Conservation (phyloP, 2,329 filamentous ascomycete species). For the Verticillium isaacii region DNA sequence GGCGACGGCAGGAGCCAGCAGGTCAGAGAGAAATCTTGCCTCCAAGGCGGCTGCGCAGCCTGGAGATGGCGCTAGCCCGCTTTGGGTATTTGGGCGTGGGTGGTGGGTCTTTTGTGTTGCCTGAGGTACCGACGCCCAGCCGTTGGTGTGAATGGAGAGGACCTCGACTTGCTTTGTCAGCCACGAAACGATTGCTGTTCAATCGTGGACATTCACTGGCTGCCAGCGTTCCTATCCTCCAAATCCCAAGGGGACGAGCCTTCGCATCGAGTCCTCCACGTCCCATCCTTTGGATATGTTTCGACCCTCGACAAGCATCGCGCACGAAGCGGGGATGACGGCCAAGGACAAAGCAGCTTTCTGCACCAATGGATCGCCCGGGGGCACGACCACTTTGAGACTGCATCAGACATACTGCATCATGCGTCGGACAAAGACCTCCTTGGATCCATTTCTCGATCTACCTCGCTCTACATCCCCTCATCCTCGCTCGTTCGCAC, state of each 20-base stretch:
- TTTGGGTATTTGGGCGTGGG: slow-evolving; percentile 13
- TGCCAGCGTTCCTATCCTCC: neutral
- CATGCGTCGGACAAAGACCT: neutral
- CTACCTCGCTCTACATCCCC: neutral
- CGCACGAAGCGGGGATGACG: neutral
- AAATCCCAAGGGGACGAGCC: neutral
- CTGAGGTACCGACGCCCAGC: neutral
- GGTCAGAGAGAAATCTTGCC: slow-evolving; percentile 39
- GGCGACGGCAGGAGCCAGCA: slow-evolving; percentile 28
- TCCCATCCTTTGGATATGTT: neutral
- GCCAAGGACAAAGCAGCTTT: neutral
- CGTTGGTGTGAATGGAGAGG: neutral
- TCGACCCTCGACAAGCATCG: neutral
- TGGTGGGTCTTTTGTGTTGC: neutral
- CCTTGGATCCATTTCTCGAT: neutral
- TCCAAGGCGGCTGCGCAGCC: slow-evolving; percentile 28
- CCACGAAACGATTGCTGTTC: neutral
- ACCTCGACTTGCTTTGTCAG: neutral
- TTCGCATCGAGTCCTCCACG: neutral
- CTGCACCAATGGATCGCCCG: neutral
- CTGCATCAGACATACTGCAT: neutral
- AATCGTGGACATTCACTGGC: neutral
- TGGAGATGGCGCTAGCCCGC: slow-evolving; percentile 26
- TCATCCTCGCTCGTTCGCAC: neutral
- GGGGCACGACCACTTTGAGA: neutral